Percentiles rank a stretch among this genome's conserved stretches.
Evolutionary conservation across 352 stramenopile genomes (phyloP).

Genomic region (Phytophthora pisi): DNA sequence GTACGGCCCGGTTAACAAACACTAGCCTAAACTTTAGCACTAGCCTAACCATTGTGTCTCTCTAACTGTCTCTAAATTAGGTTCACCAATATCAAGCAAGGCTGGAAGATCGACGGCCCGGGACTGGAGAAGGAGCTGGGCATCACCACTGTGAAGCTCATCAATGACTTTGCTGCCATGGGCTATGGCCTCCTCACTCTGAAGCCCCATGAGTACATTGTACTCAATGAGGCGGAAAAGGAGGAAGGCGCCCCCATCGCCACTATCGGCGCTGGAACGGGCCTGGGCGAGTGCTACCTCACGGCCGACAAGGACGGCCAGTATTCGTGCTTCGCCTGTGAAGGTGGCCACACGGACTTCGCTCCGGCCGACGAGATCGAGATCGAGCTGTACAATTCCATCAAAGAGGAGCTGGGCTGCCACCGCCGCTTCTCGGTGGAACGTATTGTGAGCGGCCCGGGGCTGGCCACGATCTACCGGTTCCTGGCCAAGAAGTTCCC

Average conservation of each 20-base stretch:
- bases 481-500: conserved; percentile 94
- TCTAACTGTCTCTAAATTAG: conserved; percentile 30
- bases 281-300: conserved; percentile 96
- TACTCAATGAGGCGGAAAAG: conserved; percentile 81
- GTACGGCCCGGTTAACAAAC: conserved; percentile 28
- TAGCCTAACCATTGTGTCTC: conserved; percentile 5
- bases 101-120: conserved; percentile 90
- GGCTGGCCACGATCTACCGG: conserved; percentile 96
- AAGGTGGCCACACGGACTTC: conserved; percentile 97
- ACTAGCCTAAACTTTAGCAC: conserved; percentile 1
- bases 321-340: conserved; percentile 94
- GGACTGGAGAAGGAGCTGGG: conserved; percentile 79
- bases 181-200: conserved; percentile 97
- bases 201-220: conserved; percentile 91
- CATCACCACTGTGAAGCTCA: conserved; percentile 90
- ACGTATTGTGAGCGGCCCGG: conserved; percentile 94
- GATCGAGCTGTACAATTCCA: conserved; percentile 85
- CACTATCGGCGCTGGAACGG: conserved; percentile 96
- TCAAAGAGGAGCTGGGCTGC: conserved; percentile 87
- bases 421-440: conserved; percentile 94
- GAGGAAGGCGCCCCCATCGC: conserved; percentile 90
- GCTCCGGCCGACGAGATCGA: conserved; percentile 89
- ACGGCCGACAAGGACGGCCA: conserved; percentile 83
- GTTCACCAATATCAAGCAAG: conserved; percentile 94
- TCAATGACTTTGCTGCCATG: conserved; percentile 98